Evolutionary conservation across 345 rosid species (phyloP).

Genomic region (Litchi chinensis): DNA sequence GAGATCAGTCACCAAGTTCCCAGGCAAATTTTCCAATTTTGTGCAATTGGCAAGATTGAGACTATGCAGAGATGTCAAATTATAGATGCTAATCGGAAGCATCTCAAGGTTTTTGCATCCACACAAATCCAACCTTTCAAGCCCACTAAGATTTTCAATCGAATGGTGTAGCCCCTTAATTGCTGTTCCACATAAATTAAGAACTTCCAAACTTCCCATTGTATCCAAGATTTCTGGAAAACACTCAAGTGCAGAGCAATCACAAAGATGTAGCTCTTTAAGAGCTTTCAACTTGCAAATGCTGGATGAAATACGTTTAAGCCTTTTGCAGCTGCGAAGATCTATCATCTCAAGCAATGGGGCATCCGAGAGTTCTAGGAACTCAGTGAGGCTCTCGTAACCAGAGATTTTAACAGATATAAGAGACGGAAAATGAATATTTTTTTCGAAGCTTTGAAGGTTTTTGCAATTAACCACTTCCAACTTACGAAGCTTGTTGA

Average conservation of each 20-base stretch:
- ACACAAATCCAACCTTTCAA: background rate
- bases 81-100: background rate
- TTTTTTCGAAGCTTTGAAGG: background rate
- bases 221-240: background rate
- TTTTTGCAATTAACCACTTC: background rate
- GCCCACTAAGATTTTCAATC: background rate
- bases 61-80: background rate
- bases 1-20: background rate
- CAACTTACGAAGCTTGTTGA: no score
- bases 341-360: no score
- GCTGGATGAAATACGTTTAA: background rate
- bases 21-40: background rate
- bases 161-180: conserved; percentile 6
- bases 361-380: no score
- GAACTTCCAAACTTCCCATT: background rate
- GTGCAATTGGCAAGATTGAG: background rate
- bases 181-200: background rate
- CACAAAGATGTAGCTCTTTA: background rate
- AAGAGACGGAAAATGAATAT: conserved; percentile 3
- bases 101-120: background rate
- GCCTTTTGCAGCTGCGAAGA: background rate
- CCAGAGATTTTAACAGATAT: conserved; percentile 10
- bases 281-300: conserved; percentile 20
- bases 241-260: no score
- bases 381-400: conserved; percentile 23